Evolutionary conservation across 2,329 filamentous ascomycete species (phyloP), one percentile per base, ranked within the genome.

Genomic region (Fusarium torulosum): DNA sequence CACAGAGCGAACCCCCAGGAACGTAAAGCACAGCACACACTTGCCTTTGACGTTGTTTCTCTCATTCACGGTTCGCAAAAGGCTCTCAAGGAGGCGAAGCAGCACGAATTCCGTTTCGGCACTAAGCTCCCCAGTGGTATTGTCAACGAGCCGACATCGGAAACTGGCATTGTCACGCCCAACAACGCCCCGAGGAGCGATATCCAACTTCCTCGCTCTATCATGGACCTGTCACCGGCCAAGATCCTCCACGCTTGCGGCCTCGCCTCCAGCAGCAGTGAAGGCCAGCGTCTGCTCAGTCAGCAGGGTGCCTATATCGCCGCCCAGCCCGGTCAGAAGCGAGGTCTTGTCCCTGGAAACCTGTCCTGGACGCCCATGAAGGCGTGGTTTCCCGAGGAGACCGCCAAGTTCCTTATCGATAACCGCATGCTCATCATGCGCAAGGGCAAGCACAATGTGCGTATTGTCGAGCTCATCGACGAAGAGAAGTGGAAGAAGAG

Each of bases 41-140:
- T 99, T 4, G 96, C 96, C 1, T 87, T 83, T 50, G 94, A 99
- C 75, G 90, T 98, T 21, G 83, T 96, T 1, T 86, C 90, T 49
- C 84, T 99, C 3, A 86, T 94, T 2, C 94, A 98, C 75, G 93
- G 94, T 15, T 76, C 82, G 1, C 73, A 84, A 9, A 85, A 86
- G 63, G 93, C 94, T 0, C 76, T 86, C 15, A 81, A 85, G 21
- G 89, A 92, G 8, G 87, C 89, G 59, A 59, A 78, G 29, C 80
- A 84, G 65, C 88, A 90, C 74, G 76, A 75, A 47, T 77, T 81
- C 47, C 76, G 87, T 59, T 88, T 87, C 70, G 77, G 79, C 23
- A 73, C 75, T 14, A 67, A 76, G 56, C 68, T 78, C 29, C 78
- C 76, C 15, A 42, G 38, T 15, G 67, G 59, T n/a, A 63, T 76